Base-by-base conservation (phyloP, 345 rosid genomes). In the Erodium maritimum region DNA sequence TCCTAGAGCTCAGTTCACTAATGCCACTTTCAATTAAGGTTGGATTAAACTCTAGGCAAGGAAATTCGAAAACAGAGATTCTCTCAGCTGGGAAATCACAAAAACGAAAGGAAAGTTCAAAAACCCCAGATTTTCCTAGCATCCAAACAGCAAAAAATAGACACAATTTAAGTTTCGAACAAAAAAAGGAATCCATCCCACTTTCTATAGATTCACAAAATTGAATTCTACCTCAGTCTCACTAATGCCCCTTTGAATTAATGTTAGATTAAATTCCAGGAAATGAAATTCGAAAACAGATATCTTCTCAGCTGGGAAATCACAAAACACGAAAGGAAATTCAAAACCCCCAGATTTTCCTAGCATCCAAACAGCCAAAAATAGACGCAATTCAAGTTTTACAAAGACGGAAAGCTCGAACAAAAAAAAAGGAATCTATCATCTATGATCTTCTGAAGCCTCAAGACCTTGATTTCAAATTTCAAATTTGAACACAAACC, bases 391-490 rank as follows among this genome's bases (percentile, higher is more conserved):
- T 42, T 42, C 48, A 42, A 42, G 48, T 42, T 42, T 42, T 12
- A 10, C 17, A 10, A 10, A 9, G 12, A 42, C 11, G 17, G 48
- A 42, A 42, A 42, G 16, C 12, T 42, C 13, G 12, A 42, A 29
- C 8, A 29, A 6, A 42, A 14, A n/a, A n/a, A 42, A 42, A 10
- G 37, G 37, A 29, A 29, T 29, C 37, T 29, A 29, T 4, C 37
- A 5, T n/a, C n/a, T n/a, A n/a, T n/a, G n/a, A n/a, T n/a, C 66
- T 66, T 78, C 61, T 82, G 91, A 45, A 89, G 96, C 82, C 91
- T 90, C 90, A 90, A 81, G 17, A 89, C 95, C 91, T 90, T 87
- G 57, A 22, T 4, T 63, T 56, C 20, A 50, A 50, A 5, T 4
- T 29, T 8, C 46, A 37, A 6, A n/a, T n/a, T n/a, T 25, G 4